Evolutionary conservation across 148 eudicot genomes (phyloP).

Genomic region (Cornus suecica): DNA sequence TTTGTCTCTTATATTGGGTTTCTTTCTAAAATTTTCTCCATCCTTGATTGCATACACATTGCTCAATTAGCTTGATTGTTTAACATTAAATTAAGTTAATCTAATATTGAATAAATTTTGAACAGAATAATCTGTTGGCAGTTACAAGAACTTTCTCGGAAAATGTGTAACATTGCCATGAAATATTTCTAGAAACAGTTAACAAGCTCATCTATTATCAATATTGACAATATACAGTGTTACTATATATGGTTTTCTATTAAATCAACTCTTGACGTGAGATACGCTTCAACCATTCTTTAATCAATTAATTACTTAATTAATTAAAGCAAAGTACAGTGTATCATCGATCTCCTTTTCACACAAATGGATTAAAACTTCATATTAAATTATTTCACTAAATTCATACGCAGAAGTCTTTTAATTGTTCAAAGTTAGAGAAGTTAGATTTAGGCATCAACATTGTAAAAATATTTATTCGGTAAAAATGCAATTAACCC

Average conservation of each 20-base stretch:
- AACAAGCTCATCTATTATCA: not conserved
- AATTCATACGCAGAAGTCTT: not conserved
- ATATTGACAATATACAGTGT: too few relatives aligned
- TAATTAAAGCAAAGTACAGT: not conserved
- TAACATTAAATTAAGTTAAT: not conserved
- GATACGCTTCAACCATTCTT: not conserved
- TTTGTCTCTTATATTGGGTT: not conserved
- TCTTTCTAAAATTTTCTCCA: not conserved
- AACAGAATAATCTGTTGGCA: not conserved
- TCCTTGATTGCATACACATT: not conserved
- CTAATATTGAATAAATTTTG: not conserved
- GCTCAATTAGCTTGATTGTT: not conserved
- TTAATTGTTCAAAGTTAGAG: too few relatives aligned
- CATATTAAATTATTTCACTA: too few relatives aligned
- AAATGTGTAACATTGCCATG: not conserved
- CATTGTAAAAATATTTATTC: too few relatives aligned
- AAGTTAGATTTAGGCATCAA: not conserved
- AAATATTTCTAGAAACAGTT: not conserved
- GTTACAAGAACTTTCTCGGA: conserved; percentile 5
- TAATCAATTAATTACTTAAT: too few relatives aligned
- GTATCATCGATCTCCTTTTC: not conserved
- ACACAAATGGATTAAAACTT: not conserved
- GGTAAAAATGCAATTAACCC: too few relatives aligned
- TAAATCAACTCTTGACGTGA: not conserved
- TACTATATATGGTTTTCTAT: not conserved